Percentiles rank a stretch among this genome's conserved stretches.
These are phyloP conservation scores for Curvularia hawaiiensis DNA, from an alignment of 2,329 filamentous ascomycete species.

Conservation along the genomic window DNA sequence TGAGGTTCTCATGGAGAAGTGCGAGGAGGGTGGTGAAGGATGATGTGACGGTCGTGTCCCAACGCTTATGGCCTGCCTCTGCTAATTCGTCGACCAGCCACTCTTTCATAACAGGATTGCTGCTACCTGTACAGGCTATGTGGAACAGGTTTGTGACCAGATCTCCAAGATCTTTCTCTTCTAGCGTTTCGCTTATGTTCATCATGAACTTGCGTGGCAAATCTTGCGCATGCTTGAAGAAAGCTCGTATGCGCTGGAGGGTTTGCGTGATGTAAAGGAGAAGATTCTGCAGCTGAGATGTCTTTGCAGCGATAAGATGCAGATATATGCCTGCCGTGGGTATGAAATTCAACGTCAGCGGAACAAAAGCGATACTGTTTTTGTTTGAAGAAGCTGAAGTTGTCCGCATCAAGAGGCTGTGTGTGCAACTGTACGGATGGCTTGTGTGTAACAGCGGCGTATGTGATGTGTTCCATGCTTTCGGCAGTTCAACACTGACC, in stretches of 20 bases:
- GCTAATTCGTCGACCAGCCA: constrained; percentile 83
- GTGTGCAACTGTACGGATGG: constrained; percentile 75
- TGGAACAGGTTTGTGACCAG: constrained; percentile 83
- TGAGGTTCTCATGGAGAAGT: constrained; percentile 83
- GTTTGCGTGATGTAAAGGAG: constrained; percentile 84
- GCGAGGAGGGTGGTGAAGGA: constrained; percentile 79
- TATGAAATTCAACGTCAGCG: constrained; percentile 83
- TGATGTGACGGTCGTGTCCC: constrained; percentile 84
- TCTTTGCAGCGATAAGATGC: constrained; percentile 82
- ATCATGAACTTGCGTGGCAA: constrained; percentile 78
- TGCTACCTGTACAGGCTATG: constrained; percentile 81
- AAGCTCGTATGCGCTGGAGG: constrained; percentile 76
- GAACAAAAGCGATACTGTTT: constrained; percentile 55
- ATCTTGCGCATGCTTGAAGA: constrained; percentile 83
- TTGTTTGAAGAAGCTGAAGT: constrained; percentile 37
- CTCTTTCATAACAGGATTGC: constrained; percentile 74
- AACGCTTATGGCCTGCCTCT: constrained; percentile 82
- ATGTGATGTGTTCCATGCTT: constrained; percentile 50
- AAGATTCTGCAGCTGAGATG: constrained; percentile 85
- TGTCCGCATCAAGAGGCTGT: constrained; percentile 69
- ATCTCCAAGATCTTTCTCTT: constrained; percentile 66
- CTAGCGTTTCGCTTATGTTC: constrained; percentile 76
- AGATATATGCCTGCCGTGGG: constrained; percentile 79
- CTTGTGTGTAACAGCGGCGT: constrained; percentile 67
- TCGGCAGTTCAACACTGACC: constrained; percentile 65